Base-by-base conservation (phyloP, 164 flowering plant species). In the Tetracentron sinense region DNA sequence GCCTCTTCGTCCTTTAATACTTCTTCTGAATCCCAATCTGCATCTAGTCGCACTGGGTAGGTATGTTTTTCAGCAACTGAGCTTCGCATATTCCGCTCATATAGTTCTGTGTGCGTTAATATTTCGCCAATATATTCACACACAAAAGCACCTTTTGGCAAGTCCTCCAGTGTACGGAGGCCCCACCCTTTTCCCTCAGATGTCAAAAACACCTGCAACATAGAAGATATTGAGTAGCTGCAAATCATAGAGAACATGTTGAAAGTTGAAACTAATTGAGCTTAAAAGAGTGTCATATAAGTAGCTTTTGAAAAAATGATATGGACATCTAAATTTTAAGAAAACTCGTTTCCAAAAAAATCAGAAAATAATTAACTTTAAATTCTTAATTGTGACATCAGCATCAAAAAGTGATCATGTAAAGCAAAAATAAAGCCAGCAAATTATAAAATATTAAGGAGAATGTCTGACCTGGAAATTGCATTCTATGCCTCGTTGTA, bases 51-150 rank as follows among this genome's bases (percentile, higher is more conserved):
- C 59, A 89, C 87, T 38, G 87, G 82, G 55, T 77, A 81, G 5
- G 74, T 56, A 66, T 74, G 81, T 60, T 60, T 75, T 50, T 70
- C 75, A 61, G 67, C 63, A 5, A 75, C 67, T 25, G 62, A 54
- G 38, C 68, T 76, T 63, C 61, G 57, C 31, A 27, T 31, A 55
- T 67, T 83, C 59, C 96, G 79, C 29, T 78, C 73, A 59, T 71
- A 69, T 29, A 86, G 76, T 69, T 94, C 98, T 0, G 56, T 61
- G 64, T 53, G 75, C 46, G 93, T 94, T 25, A 94, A 68, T 52
- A 94, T 77, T 76, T 94, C 98, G 42, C 98, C 98, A 71, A 86
- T 89, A 81, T 82, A 94, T 68, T 93, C 98, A 74, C 96, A 93
- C 4, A 93, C 87, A 81, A 93, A 93, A n/a, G 96, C 73, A 29